Evolutionary conservation across 352 stramenopile species (phyloP).

Genomic region (Pythium biforme): DNA sequence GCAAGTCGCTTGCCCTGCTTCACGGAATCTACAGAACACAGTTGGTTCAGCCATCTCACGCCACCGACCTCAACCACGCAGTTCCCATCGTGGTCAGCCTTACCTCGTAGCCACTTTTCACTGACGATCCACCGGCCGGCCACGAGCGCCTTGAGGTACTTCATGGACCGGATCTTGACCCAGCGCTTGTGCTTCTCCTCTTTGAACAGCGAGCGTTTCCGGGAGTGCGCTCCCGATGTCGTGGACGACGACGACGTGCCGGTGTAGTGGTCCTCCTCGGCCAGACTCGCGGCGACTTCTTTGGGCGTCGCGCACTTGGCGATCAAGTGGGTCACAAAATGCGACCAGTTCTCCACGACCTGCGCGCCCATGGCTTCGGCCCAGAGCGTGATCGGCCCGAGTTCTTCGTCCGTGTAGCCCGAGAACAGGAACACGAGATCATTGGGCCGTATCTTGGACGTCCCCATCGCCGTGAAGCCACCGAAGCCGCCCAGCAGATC

Average conservation of each 20-base stretch:
- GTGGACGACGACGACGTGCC: slow-evolving; percentile 2
- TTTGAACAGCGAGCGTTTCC: slow-evolving; percentile 54
- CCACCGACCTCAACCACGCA: neutral
- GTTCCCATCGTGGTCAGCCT: slow-evolving; percentile 7
- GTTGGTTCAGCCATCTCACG: neutral
- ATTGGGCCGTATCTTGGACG: neutral
- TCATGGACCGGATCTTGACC: slow-evolving; percentile 85
- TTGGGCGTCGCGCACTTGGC: slow-evolving; percentile 68
- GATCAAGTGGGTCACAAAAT: slow-evolving; percentile 79
- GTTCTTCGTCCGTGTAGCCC: slow-evolving; percentile 23
- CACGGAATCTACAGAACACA: slow-evolving; percentile 3
- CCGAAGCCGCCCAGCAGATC: slow-evolving; percentile 22
- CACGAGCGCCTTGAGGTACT: slow-evolving; percentile 83
- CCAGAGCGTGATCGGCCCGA: slow-evolving; percentile 21
- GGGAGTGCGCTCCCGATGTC: neutral
- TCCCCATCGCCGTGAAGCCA: neutral
- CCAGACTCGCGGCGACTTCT: slow-evolving; percentile 29
- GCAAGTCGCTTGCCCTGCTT: slow-evolving; percentile 25
- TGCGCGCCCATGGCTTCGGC: slow-evolving; percentile 22
- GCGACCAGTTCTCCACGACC: slow-evolving; percentile 34
- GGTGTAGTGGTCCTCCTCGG: slow-evolving; percentile 16
- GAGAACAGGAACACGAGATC: slow-evolving; percentile 40
- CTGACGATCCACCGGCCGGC: slow-evolving; percentile 83
- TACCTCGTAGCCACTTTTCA: slow-evolving; percentile 76
- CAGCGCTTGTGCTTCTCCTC: slow-evolving; percentile 46